Conservation (phyloP, 768 basidiomycete species). For the Suillus discolor region DNA sequence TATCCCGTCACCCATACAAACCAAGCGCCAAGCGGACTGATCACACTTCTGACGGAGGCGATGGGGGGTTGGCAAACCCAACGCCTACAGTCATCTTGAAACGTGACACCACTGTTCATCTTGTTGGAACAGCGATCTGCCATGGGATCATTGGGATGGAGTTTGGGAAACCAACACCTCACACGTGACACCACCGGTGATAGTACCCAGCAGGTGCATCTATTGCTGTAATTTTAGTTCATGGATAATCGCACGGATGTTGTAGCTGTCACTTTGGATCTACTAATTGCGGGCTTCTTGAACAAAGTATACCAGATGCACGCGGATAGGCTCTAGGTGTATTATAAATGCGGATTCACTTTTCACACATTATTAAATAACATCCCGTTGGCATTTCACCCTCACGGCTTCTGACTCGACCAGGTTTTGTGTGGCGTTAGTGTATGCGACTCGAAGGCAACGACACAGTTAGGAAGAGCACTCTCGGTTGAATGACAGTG, state of each 20-base stretch:
- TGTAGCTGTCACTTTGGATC: no score
- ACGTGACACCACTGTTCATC: background rate
- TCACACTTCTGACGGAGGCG: background rate
- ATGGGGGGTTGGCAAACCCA: background rate
- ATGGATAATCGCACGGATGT: no score
- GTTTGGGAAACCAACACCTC: background rate
- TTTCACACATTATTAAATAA: no score
- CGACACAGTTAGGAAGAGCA: background rate
- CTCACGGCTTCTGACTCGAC: no score
- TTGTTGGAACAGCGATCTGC: background rate
- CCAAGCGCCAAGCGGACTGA: background rate
- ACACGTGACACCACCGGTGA: background rate
- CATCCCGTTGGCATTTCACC: no score
- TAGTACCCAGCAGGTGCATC: no score
- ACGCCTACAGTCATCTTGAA: background rate
- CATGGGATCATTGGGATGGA: background rate
- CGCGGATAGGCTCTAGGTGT: no score
- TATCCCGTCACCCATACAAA: background rate
- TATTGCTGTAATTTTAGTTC: no score
- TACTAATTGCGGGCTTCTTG: no score
- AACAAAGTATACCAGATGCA: no score
- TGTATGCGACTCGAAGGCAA: background rate
- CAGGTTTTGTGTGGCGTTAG: background rate
- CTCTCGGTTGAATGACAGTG: background rate
- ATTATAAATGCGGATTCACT: no score